Evolutionary conservation across 2,329 filamentous ascomycete species (phyloP), one percentile per base, ranked within the genome.

Genomic region (Oidium heveae): DNA sequence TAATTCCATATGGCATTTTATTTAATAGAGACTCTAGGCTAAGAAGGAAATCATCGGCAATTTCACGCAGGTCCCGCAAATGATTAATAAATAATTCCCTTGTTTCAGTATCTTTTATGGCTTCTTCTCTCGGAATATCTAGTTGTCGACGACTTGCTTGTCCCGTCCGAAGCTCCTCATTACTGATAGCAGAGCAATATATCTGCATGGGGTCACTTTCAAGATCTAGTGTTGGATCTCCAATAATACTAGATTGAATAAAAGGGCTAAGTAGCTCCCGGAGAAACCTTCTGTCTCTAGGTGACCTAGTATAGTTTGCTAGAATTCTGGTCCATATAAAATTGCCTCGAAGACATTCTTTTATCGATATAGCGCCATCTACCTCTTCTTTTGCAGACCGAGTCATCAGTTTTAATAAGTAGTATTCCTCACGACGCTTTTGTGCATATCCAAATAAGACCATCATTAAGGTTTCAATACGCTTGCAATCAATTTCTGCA

Each of bases 151-250:
- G 77, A 65, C 88, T 94, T 20, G 86, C 79, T 59, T 80, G 79
- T 4, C 91, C 91, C 0, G 91, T 98, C 18, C 86, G 81, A 24
- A 98, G 77, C 68, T 98, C 91, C 67, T 96, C 89, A 62, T 98
- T 94, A 70, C 93, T 96, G 69, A 98, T 93, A 15, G 86, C 82
- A 5, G 87, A 91, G 44, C 85, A 79, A 68, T 98, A 96, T 56
- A 98, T 98, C 62, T 96, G 89, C 72, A 96, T 82, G 0, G 91
- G 91, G 64, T 98, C 91, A 65, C 89, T 95, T 68, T 98, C 91
- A 28, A 98, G 73, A 65, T 98, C 89, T 36, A 98, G 72, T 5
- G 82, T 82, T 13, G 87, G 81, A 61, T 95, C 91, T 55, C 94
- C 91, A 55, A 96, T 81, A 62, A 98, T 87, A 64, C 91, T 89